These are phyloP conservation scores for Myriosclerotinia duriaeana DNA, from an alignment of 2,329 filamentous ascomycete genomes.

Conservation along the genomic window DNA sequence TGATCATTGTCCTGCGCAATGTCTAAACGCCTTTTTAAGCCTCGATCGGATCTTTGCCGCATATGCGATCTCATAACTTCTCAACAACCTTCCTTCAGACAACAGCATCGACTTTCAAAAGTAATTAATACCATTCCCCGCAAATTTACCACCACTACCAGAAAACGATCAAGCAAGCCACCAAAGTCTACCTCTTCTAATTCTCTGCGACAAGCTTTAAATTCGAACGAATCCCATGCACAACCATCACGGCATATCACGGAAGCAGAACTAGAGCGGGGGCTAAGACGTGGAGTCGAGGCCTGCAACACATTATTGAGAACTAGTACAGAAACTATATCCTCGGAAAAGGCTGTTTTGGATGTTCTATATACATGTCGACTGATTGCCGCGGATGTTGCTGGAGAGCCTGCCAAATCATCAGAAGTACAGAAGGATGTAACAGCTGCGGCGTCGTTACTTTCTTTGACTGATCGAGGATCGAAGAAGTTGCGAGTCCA, in stretches of 20 bases:
- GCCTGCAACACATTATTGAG: slow-evolving; percentile 32
- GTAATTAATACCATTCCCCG: slow-evolving; percentile 26
- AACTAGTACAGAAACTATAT: slow-evolving; percentile 25
- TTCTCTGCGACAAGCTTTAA: neutral
- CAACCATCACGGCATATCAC: slow-evolving; percentile 20
- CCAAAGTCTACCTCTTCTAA: neutral
- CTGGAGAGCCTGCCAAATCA: slow-evolving; percentile 29
- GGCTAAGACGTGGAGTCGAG: slow-evolving; percentile 30
- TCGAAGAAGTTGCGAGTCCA: slow-evolving; percentile 27
- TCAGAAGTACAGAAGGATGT: slow-evolving; percentile 30
- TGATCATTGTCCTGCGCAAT: slow-evolving; percentile 38
- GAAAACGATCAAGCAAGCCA: slow-evolving; percentile 19
- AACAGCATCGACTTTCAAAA: slow-evolving; percentile 27
- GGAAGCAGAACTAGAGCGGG: slow-evolving; percentile 31
- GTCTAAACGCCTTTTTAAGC: slow-evolving; percentile 43
- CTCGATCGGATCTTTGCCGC: slow-evolving; percentile 45
- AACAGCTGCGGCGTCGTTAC: slow-evolving; percentile 53
- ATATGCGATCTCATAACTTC: slow-evolving; percentile 44
- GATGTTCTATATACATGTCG: slow-evolving; percentile 32
- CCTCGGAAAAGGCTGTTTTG: slow-evolving; percentile 33
- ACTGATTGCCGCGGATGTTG: slow-evolving; percentile 32
- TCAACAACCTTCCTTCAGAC: slow-evolving; percentile 25
- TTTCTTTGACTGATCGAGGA: slow-evolving; percentile 45
- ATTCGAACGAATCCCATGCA: slow-evolving; percentile 1
- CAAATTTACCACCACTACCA: slow-evolving; percentile 31